These are phyloP conservation scores for Trichoderma orchidacearum DNA, from an alignment of 495 filamentous ascomycete genomes.

Conservation along the genomic window DNA sequence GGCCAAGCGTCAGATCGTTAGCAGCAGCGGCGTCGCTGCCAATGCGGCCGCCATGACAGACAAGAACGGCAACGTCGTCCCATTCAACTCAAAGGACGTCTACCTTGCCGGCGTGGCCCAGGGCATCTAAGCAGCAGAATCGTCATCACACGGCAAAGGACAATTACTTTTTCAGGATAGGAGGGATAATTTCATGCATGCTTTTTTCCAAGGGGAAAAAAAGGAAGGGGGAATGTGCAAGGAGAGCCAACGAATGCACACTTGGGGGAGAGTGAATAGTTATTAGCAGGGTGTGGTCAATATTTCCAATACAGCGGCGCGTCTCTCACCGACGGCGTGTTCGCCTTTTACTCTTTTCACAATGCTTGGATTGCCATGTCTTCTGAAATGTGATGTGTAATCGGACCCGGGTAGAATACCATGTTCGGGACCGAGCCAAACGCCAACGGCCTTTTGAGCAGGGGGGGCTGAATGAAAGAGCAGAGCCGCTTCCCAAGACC, in stretches of 20 bases:
- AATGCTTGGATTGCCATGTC: neutral
- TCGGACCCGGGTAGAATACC: no score
- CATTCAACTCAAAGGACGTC: conserved; percentile 23
- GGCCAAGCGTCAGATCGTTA: conserved; percentile 4
- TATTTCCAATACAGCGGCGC: neutral
- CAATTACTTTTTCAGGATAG: neutral
- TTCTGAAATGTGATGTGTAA: no score
- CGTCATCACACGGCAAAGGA: neutral
- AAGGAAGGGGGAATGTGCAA: neutral
- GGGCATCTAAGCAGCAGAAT: conserved; percentile 11
- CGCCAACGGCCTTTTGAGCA: no score
- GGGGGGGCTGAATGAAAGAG: no score
- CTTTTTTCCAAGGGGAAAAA: neutral
- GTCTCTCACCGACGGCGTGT: neutral
- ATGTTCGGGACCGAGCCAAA: no score
- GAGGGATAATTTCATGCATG: neutral
- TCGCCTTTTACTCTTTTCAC: neutral
- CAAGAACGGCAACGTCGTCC: conserved; percentile 19
- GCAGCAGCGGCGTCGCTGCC: conserved; percentile 10
- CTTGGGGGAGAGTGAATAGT: neutral
- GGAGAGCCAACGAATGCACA: neutral
- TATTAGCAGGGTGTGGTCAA: neutral
- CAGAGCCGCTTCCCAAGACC: no score
- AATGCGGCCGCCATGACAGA: conserved; percentile 24
- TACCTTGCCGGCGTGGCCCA: conserved; percentile 13